Base-by-base conservation (phyloP, 192 early-diverging fungal genomes). In the Linderina pennispora region DNA sequence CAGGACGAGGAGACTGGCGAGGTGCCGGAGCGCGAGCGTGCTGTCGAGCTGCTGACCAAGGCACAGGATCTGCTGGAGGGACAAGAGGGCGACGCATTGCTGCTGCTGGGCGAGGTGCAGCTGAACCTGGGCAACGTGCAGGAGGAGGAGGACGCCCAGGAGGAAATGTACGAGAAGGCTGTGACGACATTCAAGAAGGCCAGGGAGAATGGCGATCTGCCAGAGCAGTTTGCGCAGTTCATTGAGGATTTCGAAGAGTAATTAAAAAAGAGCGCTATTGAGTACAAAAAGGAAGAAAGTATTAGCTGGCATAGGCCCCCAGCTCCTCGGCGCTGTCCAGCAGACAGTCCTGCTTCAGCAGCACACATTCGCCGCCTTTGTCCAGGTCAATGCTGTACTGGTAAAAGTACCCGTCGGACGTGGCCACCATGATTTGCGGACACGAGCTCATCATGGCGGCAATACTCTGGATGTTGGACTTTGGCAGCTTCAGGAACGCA, bases 371-470 rank as follows among this genome's bases (percentile, higher is more conserved):
- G 18, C 91, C 94, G 21, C 92, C 95, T 41, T 84, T 80, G 35
- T 93, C 90, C 31, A 83, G 40, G 60, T 92, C 88, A 50, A 98
- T 85, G 40, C 79, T 80, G 61, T 91, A 98, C 54, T 86, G 82
- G 61, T 95, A 93, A 56, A 94, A 87, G 46, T 83, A 87, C 1
- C 95, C 95, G 55, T 92, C 86, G 4, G 84, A 83, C 0, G 91
- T 91, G 17, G 90, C 87, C 1, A 98, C 92, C 80, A 88, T 85
- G 41, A 98, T 77, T 53, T 91, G 88, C 17, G 84, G 83, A 2
- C 81, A 75, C 1, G 78, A 81, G 44, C 81, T 84, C 65, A 82
- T 83, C 45, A 89, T 65, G 11, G 83, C 87, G 14, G 87, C 82
- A 9, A 87, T 65, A 50, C 85, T 86, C 55, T 85, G 82, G 18